phyloP scores from a whole-genome alignment of 2,329 filamentous ascomycete genomes.

The Fusarium sp. region DNA sequence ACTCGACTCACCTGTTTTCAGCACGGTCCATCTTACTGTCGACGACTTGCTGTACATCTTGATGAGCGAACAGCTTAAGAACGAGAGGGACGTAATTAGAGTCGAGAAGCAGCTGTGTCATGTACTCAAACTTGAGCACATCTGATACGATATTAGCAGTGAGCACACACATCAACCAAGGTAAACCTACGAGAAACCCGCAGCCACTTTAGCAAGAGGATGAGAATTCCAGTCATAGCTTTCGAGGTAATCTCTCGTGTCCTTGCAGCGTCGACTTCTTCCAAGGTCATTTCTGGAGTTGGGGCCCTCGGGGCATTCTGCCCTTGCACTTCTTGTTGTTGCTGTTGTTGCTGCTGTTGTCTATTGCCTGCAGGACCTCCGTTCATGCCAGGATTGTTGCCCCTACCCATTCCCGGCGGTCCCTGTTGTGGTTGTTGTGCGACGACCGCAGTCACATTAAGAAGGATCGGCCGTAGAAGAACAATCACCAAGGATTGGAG shows the following conservation, averaged over 20 bases:
- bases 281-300: constrained; percentile 66
- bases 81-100: constrained; percentile 95
- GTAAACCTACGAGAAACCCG: constrained; percentile 84
- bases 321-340: constrained; percentile 47
- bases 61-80: constrained; percentile 92
- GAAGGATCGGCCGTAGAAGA: constrained; percentile 86
- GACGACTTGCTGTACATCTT: constrained; percentile 91
- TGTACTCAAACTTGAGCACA: constrained; percentile 93
- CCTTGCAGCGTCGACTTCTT: constrained; percentile 85
- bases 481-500: constrained; percentile 95
- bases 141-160: constrained; percentile 64
- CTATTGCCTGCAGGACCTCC: constrained; percentile 52
- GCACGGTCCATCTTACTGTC: constrained; percentile 86
- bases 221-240: constrained; percentile 87
- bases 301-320: constrained; percentile 51
- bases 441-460: constrained; percentile 88
- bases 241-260: constrained; percentile 90
- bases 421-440: constrained; percentile 66
- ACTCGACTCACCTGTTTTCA: constrained; percentile 75
- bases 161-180: neutral
- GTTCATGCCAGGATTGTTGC: constrained; percentile 55
- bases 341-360: constrained; percentile 41
- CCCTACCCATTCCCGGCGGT: constrained; percentile 57
- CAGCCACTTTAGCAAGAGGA: constrained; percentile 95
- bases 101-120: constrained; percentile 92